Evolutionary conservation across 139 green algal species (phyloP).

Genomic region (Zygnema circumcarinatum): DNA sequence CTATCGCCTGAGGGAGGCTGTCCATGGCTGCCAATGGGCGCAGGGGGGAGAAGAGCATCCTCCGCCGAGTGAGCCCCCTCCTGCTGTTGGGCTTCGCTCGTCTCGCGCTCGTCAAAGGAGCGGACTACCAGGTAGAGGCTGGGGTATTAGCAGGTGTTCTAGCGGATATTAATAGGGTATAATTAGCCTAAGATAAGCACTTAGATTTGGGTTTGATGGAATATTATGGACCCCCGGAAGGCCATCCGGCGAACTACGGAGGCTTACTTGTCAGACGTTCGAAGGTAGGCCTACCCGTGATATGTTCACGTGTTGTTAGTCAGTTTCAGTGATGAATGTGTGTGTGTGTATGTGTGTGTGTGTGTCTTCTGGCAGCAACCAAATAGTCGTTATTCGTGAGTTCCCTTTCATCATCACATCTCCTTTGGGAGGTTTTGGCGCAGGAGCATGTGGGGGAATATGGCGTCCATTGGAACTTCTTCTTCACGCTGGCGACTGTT

Average conservation of each 20-base stretch:
- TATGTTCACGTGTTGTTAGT: neutral
- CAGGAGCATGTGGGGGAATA: constrained; percentile 80
- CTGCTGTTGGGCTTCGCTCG: constrained; percentile 65
- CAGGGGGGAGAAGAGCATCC: too few relatives aligned
- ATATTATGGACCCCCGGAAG: neutral
- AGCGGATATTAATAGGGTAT: too few relatives aligned
- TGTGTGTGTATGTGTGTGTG: neutral
- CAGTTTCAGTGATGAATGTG: neutral
- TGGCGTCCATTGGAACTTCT: constrained; percentile 97
- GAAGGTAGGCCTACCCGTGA: neutral
- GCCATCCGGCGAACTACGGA: neutral
- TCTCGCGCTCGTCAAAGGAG: constrained; percentile 52
- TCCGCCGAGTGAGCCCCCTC: too few relatives aligned
- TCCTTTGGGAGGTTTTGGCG: neutral
- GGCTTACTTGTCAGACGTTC: too few relatives aligned
- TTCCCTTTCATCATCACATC: neutral
- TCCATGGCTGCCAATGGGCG: too few relatives aligned
- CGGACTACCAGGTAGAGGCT: constrained; percentile 69
- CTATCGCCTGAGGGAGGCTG: too few relatives aligned
- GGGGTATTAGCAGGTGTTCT: too few relatives aligned
- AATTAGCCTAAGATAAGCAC: too few relatives aligned
- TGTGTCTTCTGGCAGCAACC: neutral
- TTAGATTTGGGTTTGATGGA: constrained; percentile 2
- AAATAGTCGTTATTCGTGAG: neutral
- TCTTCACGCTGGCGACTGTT: constrained; percentile 80